phyloP scores from a whole-genome alignment of 352 stramenopile species.

The Globisporangium takayamanum region DNA sequence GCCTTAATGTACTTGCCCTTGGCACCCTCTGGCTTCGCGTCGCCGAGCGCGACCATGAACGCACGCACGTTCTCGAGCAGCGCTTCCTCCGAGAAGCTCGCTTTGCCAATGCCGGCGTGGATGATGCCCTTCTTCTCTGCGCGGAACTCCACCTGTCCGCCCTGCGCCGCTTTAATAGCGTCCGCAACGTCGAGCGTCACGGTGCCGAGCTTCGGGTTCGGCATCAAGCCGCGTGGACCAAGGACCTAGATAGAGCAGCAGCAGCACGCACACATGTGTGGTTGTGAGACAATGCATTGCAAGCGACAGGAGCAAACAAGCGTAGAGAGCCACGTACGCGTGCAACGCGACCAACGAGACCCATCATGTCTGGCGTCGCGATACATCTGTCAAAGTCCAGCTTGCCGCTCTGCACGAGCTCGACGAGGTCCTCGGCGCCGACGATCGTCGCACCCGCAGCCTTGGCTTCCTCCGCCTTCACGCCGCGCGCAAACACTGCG shows the following conservation, averaged over 20 bases:
- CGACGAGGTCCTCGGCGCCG: constrained; percentile 87
- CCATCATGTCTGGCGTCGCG: constrained; percentile 91
- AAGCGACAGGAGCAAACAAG: not conserved
- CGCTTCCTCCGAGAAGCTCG: constrained; percentile 85
- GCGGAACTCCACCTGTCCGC: constrained; percentile 85
- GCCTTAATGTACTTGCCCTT: constrained; percentile 94
- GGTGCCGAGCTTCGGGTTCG: constrained; percentile 96
- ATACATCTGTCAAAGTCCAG: constrained; percentile 91
- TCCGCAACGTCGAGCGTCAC: constrained; percentile 89
- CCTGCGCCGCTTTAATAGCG: constrained; percentile 74
- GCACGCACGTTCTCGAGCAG: constrained; percentile 90
- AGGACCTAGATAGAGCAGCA: constrained; percentile 51
- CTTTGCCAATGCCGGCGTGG: constrained; percentile 85
- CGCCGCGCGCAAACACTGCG: constrained; percentile 87
- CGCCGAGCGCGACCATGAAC: constrained; percentile 88
- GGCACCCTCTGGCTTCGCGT: constrained; percentile 89
- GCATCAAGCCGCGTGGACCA: constrained; percentile 95
- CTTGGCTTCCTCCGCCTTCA: constrained; percentile 86
- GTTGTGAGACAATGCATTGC: too few relatives aligned
- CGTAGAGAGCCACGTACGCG: constrained; percentile 31
- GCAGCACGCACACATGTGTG: not conserved
- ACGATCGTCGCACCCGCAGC: constrained; percentile 86
- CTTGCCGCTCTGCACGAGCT: constrained; percentile 85
- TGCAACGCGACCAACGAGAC: constrained; percentile 89
- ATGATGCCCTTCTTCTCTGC: constrained; percentile 89